These are phyloP conservation scores for Furcasterigmium sp. DNA, from an alignment of 2,329 filamentous ascomycete genomes.

Conservation along the genomic window DNA sequence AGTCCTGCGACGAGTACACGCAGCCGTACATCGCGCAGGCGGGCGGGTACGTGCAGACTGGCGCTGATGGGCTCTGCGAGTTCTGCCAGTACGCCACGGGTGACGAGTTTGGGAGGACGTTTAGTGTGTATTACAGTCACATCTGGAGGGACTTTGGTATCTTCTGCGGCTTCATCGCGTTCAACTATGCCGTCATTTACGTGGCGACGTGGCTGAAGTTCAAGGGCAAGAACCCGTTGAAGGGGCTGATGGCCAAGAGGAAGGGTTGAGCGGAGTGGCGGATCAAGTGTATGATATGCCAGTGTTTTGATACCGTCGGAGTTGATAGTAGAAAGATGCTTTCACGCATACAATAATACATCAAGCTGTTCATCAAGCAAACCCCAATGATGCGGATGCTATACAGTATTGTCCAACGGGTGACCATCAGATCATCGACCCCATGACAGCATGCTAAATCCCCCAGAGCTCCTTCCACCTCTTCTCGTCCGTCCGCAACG, in stretches of 20 bases:
- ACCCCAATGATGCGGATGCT: too few relatives aligned
- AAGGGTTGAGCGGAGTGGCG: too few relatives aligned
- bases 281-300: too few relatives aligned
- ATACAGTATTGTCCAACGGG: too few relatives aligned
- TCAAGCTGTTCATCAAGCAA: too few relatives aligned
- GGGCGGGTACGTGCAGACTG: conserved; percentile 56
- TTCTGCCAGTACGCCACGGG: conserved; percentile 60
- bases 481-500: conserved; percentile 49
- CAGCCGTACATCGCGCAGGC: conserved; percentile 42
- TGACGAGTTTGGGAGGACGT: conserved; percentile 51
- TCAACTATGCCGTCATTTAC: conserved; percentile 49
- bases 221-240: conserved; percentile 30
- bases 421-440: too few relatives aligned
- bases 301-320: too few relatives aligned
- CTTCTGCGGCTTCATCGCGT: conserved; percentile 57
- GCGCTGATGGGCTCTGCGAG: conserved; percentile 52
- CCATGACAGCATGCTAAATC: too few relatives aligned
- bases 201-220: conserved; percentile 33
- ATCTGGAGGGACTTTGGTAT: conserved; percentile 65
- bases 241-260: conserved; percentile 20
- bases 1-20: conserved; percentile 57
- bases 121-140: conserved; percentile 55
- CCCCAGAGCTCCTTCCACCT: conserved; percentile 66
- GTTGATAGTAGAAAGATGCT: too few relatives aligned
- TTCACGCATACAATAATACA: too few relatives aligned